Base-by-base conservation (phyloP, 768 basidiomycete species). In the Hirschioporus abietinus region DNA sequence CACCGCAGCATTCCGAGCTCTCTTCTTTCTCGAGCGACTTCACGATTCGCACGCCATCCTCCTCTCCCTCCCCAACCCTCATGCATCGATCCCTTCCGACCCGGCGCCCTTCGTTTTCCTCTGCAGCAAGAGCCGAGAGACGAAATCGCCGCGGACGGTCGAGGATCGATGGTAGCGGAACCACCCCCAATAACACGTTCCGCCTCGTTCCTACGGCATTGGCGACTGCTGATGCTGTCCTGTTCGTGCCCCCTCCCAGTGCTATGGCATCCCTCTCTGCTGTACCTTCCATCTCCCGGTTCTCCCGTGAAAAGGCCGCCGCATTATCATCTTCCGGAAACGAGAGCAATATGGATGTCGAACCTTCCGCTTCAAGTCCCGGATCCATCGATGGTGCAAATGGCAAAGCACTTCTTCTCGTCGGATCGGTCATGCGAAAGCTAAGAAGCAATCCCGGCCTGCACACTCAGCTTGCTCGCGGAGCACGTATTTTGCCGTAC, bases 401-500 rank as follows among this genome's bases (percentile, higher is more conserved):
- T 9, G 70, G 67, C 35, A 36, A 65, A 63, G 76, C 81, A 0
- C 71, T 85, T 25, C 77, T 89, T 35, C 74, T 87, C 64, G 78
- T 86, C 17, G 87, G 87, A 1, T 77, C 78, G 0, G 81, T 82
- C 0, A 70, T 87, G 18, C 76, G 81, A 58, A 74, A 76, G 23
- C 74, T 88, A 61, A 84, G 86, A 64, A 76, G 80, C 12, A 34
- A 23, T 8, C 77, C 80, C 0, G 58, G 69, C 35, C 74, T 77
- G 35, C 73, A 76, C 9, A 61, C 60, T 2, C 79, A 74, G 20
- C 68, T 85, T 27, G 76, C 79, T 17, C 80, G 80, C 67, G 83
- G 84, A 42, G 78, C 82, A 9, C 79, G 84, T 24, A 69, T 89
- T 8, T 83, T 85, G 68, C 87, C 88, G 1, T 90, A 88, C 73